phyloP scores from a whole-genome alignment of 371 early-diverging fungal species.

The Syncephalis fuscata region DNA sequence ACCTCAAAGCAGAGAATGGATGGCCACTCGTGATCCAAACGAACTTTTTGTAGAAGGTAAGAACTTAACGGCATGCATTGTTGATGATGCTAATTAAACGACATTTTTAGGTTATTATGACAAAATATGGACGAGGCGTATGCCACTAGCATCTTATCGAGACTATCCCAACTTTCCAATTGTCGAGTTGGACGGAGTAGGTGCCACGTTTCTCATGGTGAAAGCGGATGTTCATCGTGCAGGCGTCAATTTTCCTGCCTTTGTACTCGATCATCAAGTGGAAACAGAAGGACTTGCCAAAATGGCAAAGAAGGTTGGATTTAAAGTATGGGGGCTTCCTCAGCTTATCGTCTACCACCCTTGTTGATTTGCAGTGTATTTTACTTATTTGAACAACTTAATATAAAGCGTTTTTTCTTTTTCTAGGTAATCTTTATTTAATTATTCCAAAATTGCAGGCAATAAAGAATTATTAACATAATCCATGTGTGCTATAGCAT shows the following conservation, averaged over 20 bases:
- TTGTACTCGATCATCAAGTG: slow-evolving; percentile 36
- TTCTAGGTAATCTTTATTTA: no score
- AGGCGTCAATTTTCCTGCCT: slow-evolving; percentile 40
- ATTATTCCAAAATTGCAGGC: no score
- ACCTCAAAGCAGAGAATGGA: slow-evolving; percentile 23
- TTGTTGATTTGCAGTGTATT: no score
- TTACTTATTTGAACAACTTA: no score
- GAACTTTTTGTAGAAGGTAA: slow-evolving; percentile 24
- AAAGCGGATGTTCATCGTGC: slow-evolving; percentile 48
- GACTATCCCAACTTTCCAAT: slow-evolving; percentile 6
- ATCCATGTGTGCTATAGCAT: no score
- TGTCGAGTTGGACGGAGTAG: slow-evolving; percentile 41
- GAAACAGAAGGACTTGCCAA: slow-evolving; percentile 66
- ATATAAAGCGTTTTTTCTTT: no score
- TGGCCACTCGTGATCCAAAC: slow-evolving; percentile 21
- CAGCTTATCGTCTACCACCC: slow-evolving; percentile 27
- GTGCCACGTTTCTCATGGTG: slow-evolving; percentile 42
- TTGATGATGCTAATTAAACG: not conserved
- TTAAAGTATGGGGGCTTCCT: slow-evolving; percentile 37
- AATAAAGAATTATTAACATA: no score
- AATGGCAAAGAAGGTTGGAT: slow-evolving; percentile 45
- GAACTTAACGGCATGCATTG: no score
- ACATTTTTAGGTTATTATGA: no score
- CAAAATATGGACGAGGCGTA: slow-evolving; percentile 11
- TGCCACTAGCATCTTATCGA: slow-evolving; percentile 25